A percentile compares a stretch with the other conserved stretches of the same genome.
These are phyloP conservation scores for Hypoxylon sp. DNA, from an alignment of 2,329 filamentous ascomycete genomes.

Conservation along the genomic window DNA sequence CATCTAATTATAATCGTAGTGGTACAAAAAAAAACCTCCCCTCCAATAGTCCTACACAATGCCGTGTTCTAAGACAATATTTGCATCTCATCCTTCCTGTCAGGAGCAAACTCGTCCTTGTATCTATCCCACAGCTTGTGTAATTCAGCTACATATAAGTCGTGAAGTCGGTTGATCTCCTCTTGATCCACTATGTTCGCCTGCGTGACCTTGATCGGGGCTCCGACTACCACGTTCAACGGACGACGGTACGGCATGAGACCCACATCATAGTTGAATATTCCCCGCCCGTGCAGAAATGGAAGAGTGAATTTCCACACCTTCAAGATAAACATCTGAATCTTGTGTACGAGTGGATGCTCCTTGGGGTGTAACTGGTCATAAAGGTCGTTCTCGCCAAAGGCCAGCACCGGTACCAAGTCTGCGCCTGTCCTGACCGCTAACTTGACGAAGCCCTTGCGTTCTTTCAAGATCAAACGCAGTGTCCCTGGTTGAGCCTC, in stretches of 20 bases:
- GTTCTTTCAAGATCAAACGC: conserved; percentile 82
- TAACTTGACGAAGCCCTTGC: conserved; percentile 95
- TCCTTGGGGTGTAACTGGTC: conserved; percentile 85
- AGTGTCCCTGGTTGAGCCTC: conserved; percentile 86
- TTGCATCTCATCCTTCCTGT: conserved; percentile 75
- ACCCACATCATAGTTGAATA: conserved; percentile 98
- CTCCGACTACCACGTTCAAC: conserved; percentile 90
- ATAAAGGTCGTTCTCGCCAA: conserved; percentile 97
- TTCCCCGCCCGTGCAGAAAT: conserved; percentile 88
- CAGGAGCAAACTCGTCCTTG: conserved; percentile 80
- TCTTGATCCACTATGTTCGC: conserved; percentile 76
- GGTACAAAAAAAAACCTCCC: conserved; percentile 12
- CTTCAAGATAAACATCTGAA: conserved; percentile 88
- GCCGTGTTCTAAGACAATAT: conserved; percentile 63
- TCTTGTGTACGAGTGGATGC: conserved; percentile 83
- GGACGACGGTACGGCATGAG: conserved; percentile 93
- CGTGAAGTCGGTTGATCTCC: conserved; percentile 86
- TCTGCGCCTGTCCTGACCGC: conserved; percentile 94
- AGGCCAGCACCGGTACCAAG: conserved; percentile 90
- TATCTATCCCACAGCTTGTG: conserved; percentile 81
- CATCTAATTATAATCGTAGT: conserved; percentile 8
- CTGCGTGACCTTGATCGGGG: conserved; percentile 79
- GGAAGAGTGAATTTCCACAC: conserved; percentile 93
- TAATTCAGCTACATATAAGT: conserved; percentile 82
- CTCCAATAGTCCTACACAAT: conserved; percentile 8